Base-by-base conservation (phyloP, 176 grass and related monocot species). In the Carex scoparia region DNA sequence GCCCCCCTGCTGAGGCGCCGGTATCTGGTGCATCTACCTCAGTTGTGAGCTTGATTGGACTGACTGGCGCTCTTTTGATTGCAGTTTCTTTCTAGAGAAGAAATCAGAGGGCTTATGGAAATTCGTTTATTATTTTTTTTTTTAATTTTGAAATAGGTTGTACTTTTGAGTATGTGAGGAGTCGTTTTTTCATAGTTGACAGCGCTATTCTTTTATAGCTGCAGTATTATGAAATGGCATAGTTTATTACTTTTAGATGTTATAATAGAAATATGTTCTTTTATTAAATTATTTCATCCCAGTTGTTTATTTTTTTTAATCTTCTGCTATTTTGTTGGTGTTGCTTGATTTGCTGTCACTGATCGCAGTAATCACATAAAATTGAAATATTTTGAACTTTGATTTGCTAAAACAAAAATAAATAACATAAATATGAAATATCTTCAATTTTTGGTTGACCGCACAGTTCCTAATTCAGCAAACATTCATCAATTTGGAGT, bases 111-210 rank as follows among this genome's bases (percentile, higher is more conserved):
- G 69, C 44, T 55, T 5, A 55, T 44, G 19, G 13, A 55, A 13
- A 79, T 79, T 79, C 74, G 74, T 79, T 79, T 79, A 79, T 79
- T 79, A 53, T 58, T 58, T 75, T 78, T 58, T 75, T 78, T 57
- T 33, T 8, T 35, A 33, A 35, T 79, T 81, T 82, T 2, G 10
- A 5, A 44, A 60, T 82, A 46, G 59, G 44, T 64, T 81, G 16
- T 61, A n/a, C 5, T 81, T 51, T 65, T 49, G 14, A 15, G 53
- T n/a, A 79, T 58, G 53, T 79, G 35, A 56, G 16, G 49, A 58
- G 0, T 58, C 33, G 1, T 7, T 54, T 75, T 75, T 75, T 14
- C n/a, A 53, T 73, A 71, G 68, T 68, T 68, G 69, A 32, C 11
- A 79, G 53, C 33, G 28, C 74, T 79, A 79, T 79, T 79, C 53